Conservation (phyloP, 2,329 filamentous ascomycete genomes). For the Penicillium sumatraense region DNA sequence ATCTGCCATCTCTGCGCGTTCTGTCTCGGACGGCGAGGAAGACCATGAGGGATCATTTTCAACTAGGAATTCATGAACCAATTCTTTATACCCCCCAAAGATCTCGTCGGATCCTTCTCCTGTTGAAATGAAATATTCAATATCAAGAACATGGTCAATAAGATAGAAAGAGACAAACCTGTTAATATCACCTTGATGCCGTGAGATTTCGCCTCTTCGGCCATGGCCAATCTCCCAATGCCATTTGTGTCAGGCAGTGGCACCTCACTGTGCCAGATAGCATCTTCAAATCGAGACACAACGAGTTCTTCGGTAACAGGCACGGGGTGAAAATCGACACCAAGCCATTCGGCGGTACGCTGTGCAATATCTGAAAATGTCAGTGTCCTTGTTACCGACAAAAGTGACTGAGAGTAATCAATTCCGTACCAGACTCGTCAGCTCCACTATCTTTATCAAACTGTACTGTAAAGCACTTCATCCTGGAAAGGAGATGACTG, state of each 20-base stretch:
- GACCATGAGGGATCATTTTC: conserved; percentile 52
- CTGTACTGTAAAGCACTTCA: conserved; percentile 58
- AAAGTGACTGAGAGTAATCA: not conserved
- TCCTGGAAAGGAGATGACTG: conserved; percentile 33
- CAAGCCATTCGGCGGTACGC: conserved; percentile 54
- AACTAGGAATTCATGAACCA: conserved; percentile 53
- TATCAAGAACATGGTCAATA: not conserved
- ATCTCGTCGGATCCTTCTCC: conserved; percentile 60
- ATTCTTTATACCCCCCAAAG: conserved; percentile 58
- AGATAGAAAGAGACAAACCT: conserved; percentile 25
- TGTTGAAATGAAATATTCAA: not conserved
- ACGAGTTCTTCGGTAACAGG: conserved; percentile 51
- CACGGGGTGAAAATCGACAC: conserved; percentile 50
- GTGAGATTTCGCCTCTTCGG: conserved; percentile 48
- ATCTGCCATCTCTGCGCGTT: not conserved
- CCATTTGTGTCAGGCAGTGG: conserved; percentile 57
- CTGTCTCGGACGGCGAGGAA: conserved; percentile 25
- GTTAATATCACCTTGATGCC: conserved; percentile 61
- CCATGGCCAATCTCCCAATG: conserved; percentile 58
- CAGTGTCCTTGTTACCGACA: not conserved
- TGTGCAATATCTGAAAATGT: conserved; percentile 44
- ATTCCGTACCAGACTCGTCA: conserved; percentile 53
- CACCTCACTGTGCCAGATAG: conserved; percentile 52
- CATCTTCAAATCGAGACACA: conserved; percentile 49
- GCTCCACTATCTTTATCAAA: conserved; percentile 56